Conservation (phyloP, 306 rosid genomes). For the Citrullus colocynthis region DNA sequence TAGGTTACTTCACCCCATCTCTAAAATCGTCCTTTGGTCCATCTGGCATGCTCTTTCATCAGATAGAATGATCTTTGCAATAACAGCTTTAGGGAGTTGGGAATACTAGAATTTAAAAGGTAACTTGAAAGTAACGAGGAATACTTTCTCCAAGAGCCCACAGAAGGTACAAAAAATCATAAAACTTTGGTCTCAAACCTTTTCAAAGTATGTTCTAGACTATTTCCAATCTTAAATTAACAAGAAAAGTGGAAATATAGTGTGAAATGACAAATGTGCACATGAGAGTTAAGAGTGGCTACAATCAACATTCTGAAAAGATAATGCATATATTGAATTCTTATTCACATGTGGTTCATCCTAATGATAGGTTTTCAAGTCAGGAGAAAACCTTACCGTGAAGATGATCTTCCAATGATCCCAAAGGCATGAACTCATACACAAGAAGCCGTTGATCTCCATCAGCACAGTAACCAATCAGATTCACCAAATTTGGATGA, state of each 20-base stretch:
- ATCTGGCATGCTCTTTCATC: not conserved
- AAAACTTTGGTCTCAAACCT: not conserved
- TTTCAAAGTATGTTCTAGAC: not conserved
- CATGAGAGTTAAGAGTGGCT: not conserved
- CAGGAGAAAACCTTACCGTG: slow-evolving; percentile 35
- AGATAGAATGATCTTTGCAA: not conserved
- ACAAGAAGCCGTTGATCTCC: slow-evolving; percentile 95
- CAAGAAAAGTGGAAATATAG: not conserved
- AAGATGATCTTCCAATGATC: slow-evolving; percentile 80
- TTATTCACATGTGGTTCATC: not conserved
- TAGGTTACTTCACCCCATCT: not conserved
- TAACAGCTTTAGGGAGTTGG: not conserved
- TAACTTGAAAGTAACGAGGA: not conserved
- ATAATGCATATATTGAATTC: not conserved
- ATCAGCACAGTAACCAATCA: slow-evolving; percentile 89
- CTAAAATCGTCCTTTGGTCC: not conserved
- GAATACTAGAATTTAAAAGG: not conserved
- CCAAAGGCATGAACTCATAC: slow-evolving; percentile 78
- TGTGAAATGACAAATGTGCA: not conserved
- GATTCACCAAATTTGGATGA: slow-evolving; percentile 67
- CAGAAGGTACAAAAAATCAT: not conserved
- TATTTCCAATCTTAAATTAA: not conserved
- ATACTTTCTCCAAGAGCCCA: not conserved
- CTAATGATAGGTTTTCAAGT: not conserved
- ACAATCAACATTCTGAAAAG: not conserved